A percentile compares a stretch with the other conserved stretches of the same genome.
Conservation (phyloP, 805 yeast species). For the Kodamaea restingae region DNA sequence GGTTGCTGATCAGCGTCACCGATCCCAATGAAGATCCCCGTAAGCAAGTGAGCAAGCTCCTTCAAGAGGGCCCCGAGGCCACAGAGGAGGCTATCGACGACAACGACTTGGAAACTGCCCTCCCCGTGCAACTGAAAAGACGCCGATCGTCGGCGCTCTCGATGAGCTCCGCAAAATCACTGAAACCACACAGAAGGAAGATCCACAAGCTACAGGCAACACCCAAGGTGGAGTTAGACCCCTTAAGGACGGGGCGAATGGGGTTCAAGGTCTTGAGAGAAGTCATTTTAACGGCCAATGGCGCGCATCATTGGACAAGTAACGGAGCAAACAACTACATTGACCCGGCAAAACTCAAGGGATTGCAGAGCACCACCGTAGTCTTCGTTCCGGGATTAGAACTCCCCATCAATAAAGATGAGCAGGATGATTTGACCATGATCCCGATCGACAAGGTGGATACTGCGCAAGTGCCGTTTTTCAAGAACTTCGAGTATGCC, state of each 20-base stretch:
- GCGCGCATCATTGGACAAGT: constrained; percentile 1
- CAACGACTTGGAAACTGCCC: constrained; percentile 17
- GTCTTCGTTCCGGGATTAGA: constrained; percentile 63
- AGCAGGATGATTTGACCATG: background rate
- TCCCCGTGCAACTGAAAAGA: constrained; percentile 20
- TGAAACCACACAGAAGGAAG: constrained; percentile 26
- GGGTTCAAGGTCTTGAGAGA: constrained; percentile 18
- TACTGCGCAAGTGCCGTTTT: constrained; percentile 23
- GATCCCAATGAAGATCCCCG: constrained; percentile 20
- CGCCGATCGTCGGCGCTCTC: constrained; percentile 38
- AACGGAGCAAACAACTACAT: background rate
- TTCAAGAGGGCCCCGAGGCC: constrained; percentile 6
- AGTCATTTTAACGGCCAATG: constrained; percentile 15
- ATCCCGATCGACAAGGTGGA: constrained; percentile 2
- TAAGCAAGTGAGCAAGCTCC: constrained; percentile 15
- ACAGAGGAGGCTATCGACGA: constrained; percentile 22
- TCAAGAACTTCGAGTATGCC: constrained; percentile 38
- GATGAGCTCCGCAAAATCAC: constrained; percentile 8
- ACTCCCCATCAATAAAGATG: background rate
- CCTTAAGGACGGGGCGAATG: constrained; percentile 10
- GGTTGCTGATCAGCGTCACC: constrained; percentile 23
- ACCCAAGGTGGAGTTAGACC: background rate
- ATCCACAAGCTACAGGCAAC: constrained; percentile 19
- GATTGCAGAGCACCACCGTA: constrained; percentile 15
- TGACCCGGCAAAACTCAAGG: background rate